These are phyloP conservation scores for Corymbia citriodora DNA, from an alignment of 441 rosid genomes.

Conservation along the genomic window DNA sequence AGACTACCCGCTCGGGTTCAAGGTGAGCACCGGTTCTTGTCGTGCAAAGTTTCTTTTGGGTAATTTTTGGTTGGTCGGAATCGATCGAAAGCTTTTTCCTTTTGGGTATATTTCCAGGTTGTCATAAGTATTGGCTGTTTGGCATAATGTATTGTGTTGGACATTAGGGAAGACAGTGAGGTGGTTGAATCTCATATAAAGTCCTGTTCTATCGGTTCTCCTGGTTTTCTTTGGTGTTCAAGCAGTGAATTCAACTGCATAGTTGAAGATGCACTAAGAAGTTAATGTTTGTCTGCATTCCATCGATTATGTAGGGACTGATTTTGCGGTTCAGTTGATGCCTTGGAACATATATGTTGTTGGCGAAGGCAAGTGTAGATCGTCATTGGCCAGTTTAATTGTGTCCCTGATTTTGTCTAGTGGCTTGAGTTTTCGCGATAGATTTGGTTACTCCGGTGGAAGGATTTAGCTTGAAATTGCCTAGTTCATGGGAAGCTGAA, in stretches of 20 bases:
- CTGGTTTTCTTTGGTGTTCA: background rate
- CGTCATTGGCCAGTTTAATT: background rate
- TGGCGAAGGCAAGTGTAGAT: background rate
- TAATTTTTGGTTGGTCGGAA: background rate
- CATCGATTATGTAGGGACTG: background rate
- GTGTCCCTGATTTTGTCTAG: background rate
- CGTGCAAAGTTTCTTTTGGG: background rate
- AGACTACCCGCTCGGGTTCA: constrained; percentile 25
- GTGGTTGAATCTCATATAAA: background rate
- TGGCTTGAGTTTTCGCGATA: background rate
- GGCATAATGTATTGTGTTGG: background rate
- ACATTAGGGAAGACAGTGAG: background rate
- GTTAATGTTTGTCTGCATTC: background rate
- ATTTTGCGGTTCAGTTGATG: background rate
- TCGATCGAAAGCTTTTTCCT: background rate
- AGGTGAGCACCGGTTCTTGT: constrained; percentile 12
- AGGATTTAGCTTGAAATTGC: background rate
- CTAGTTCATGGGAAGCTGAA: background rate
- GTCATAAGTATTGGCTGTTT: background rate
- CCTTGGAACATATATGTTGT: background rate
- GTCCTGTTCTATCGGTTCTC: background rate
- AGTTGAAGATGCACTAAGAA: background rate
- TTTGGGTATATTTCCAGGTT: background rate
- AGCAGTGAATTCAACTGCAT: background rate
- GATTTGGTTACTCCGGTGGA: background rate